Evolutionary conservation across 257 asterid species (phyloP).

Genomic region (Plantago ovata): DNA sequence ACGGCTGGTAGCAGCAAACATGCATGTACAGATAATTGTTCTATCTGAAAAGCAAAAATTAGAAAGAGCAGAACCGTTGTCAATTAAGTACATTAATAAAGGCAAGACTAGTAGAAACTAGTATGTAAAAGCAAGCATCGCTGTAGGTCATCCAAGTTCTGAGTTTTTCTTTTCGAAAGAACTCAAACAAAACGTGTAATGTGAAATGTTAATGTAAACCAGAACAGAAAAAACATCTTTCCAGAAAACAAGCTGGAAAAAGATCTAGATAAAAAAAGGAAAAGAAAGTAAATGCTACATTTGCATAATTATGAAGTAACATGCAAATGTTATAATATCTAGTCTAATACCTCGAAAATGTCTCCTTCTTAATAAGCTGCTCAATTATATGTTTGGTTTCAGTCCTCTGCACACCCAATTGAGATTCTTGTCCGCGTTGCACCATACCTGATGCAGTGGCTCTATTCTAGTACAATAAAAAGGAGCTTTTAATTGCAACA

Average conservation of each 20-base stretch:
- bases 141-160: slow-evolving; percentile 7
- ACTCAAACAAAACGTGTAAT: background rate
- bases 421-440: slow-evolving; percentile 30
- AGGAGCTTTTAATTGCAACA: slow-evolving; percentile 1
- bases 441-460: slow-evolving; percentile 27
- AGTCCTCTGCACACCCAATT: slow-evolving; percentile 30
- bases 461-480: slow-evolving; percentile 28
- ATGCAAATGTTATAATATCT: slow-evolving; percentile 18
- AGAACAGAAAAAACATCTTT: background rate
- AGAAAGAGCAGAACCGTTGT: background rate
- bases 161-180: background rate
- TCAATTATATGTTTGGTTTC: slow-evolving; percentile 59
- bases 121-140: slow-evolving; percentile 2
- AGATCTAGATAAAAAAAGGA: background rate
- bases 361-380: slow-evolving; percentile 64
- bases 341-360: slow-evolving; percentile 63
- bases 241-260: slow-evolving; percentile 15
- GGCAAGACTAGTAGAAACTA: background rate
- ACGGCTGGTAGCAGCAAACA: slow-evolving; percentile 9
- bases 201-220: slow-evolving; percentile 3
- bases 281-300: background rate
- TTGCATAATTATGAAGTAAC: slow-evolving; percentile 17
- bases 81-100: background rate
- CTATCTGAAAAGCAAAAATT: slow-evolving; percentile 1
- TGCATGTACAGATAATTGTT: background rate